Percentiles rank a stretch among this genome's conserved stretches.
These are phyloP conservation scores for Heliamphora exappendiculata DNA, from an alignment of 148 eudicot genomes.

Conservation along the genomic window DNA sequence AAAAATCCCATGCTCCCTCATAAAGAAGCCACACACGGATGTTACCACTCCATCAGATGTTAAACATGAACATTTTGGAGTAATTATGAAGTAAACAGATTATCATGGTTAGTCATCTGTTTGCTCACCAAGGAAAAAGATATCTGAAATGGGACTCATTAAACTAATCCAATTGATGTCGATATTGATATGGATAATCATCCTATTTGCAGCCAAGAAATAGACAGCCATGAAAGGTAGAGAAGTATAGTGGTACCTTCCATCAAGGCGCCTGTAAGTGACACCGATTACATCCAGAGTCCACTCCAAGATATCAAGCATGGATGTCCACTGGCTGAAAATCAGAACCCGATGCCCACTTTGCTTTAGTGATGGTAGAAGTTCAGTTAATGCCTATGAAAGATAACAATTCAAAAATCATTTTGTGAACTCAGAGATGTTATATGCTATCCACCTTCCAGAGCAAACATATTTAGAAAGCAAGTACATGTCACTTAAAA, in stretches of 20 bases:
- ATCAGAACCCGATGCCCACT: constrained; percentile 84
- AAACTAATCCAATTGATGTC: background rate
- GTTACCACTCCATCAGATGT: background rate
- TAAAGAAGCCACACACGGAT: background rate
- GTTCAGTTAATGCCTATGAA: constrained; percentile 61
- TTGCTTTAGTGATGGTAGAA: constrained; percentile 64
- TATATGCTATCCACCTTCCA: background rate
- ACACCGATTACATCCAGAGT: constrained; percentile 85
- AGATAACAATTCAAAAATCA: constrained; percentile 3
- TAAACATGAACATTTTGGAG: background rate
- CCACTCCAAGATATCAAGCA: constrained; percentile 99
- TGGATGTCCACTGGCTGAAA: constrained; percentile 99
- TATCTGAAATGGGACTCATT: background rate
- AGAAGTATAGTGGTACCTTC: constrained; percentile 52
- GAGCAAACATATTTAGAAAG: background rate
- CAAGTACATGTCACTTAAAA: background rate
- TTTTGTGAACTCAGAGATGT: background rate
- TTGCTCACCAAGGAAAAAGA: background rate
- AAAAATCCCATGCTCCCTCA: background rate
- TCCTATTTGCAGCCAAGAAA: background rate
- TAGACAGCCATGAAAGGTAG: constrained; percentile 4
- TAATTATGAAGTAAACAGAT: background rate
- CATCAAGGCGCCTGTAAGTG: constrained; percentile 88
- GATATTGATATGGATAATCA: too few relatives aligned
- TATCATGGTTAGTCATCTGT: background rate